A percentile compares a stretch with the other conserved stretches of the same genome.
Evolutionary conservation across 495 filamentous ascomycete species (phyloP).

Genomic region (Hypoxylon perforatum): DNA sequence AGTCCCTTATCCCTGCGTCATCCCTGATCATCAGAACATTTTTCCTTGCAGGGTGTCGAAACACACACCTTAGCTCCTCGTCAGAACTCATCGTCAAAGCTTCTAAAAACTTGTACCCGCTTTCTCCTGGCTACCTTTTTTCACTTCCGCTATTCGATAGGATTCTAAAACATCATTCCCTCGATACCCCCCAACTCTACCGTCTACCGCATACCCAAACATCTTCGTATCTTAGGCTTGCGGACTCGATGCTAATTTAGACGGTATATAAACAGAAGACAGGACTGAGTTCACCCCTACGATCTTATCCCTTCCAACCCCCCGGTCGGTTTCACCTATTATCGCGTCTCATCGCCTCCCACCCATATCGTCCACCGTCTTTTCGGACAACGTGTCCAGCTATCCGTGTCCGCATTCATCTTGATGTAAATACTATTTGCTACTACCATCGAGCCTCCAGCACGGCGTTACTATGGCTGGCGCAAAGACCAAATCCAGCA

Average conservation of each 20-base stretch:
- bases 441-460: conserved; percentile 3
- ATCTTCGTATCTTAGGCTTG: not conserved
- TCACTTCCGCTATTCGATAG: not conserved
- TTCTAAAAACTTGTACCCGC: conserved; percentile 25
- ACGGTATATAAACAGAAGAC: not conserved
- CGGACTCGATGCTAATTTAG: conserved; percentile 28
- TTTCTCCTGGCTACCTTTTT: conserved; percentile 8
- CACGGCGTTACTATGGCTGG: conserved; percentile 23
- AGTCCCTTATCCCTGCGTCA: conserved; percentile 17
- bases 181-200: not conserved
- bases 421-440: conserved; percentile 24
- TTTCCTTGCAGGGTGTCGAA: conserved; percentile 33
- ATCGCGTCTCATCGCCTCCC: conserved; percentile 13
- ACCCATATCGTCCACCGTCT: conserved; percentile 2
- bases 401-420: conserved; percentile 1
- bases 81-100: conserved; percentile 31
- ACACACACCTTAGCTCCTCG: conserved; percentile 31
- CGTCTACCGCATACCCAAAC: not conserved
- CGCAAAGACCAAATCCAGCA: conserved; percentile 20
- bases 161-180: conserved; percentile 18
- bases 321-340: conserved; percentile 22
- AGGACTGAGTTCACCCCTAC: not conserved
- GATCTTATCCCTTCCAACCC: not conserved
- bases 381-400: conserved; percentile 15
- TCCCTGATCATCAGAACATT: conserved; percentile 26